Evolutionary conservation across 176 grass and related monocot genomes (phyloP), one percentile per base, ranked within the genome.

Genomic region (Lolium multiflorum): DNA sequence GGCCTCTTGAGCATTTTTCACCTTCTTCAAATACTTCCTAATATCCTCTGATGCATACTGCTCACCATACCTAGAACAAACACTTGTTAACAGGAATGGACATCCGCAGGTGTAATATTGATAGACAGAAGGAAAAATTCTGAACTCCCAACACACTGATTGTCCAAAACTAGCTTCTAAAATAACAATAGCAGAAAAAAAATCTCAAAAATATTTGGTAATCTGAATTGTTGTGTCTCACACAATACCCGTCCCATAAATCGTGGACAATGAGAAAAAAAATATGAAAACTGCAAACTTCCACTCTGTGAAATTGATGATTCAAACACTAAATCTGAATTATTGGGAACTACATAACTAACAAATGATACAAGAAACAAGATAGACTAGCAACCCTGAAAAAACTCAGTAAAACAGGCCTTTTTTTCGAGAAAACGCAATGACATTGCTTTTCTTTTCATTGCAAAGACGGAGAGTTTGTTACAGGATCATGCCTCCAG

Each of bases 1-100:
- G 11, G 96, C 93, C 89, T 98, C 96, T 92, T 98, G 96, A 38
- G 96, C 96, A 94, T 96, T 98, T 89, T 98, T 98, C 79, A 98
- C 96, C 75, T 98, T 98, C 77, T 90, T 94, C 21, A 81, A 91
- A 82, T 88, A 94, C 82, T 96, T 98, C 47, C 91, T 89, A 63
- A 88, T 81, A 59, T 81, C 87, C 75, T 87, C 89, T 80, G 93
- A 89, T 76, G 87, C 84, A 80, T 90, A 94, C 74, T 94, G 87
- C 71, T 82, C 71, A 54, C 93, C 93, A 70, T 94, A 98, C 83
- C 96, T 98, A 70, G 21, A 91, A 69, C 46, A 87, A 89, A 80
- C 68, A 50, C 17, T 87, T 83, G 47, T 87, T 51, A 84, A 68
- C 59, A 81, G 81, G 39, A 87, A 68, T 77, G 77, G n/a, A 57